Evolutionary conservation across 2,329 filamentous ascomycete genomes (phyloP).

Genomic region (Ceratocystis lukuohia): DNA sequence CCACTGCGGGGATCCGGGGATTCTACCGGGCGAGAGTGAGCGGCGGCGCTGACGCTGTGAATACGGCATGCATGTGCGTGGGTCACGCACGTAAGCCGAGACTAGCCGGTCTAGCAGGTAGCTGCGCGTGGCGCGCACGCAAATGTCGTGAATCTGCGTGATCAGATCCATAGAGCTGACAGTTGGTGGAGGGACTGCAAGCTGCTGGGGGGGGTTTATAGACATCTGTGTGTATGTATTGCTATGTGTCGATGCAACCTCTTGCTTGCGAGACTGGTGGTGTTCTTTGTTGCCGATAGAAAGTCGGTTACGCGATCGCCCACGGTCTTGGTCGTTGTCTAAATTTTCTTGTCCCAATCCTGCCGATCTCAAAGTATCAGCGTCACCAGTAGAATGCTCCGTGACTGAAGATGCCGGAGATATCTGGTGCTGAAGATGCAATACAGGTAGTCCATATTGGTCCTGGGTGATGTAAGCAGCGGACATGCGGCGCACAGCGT

Average conservation of each 20-base stretch:
- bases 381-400: not conserved
- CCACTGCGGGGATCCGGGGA: not conserved
- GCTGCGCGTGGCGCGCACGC: conserved; percentile 22
- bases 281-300: not conserved
- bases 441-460: not conserved
- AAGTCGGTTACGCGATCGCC: not conserved
- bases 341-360: not conserved
- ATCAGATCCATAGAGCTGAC: conserved; percentile 10
- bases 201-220: not conserved
- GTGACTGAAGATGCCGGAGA: not conserved
- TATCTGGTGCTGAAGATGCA: conserved; percentile 6
- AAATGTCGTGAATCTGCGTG: conserved; percentile 21
- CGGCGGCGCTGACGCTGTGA: conserved; percentile 3
- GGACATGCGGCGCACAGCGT: conserved; percentile 5
- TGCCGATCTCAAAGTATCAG: not conserved
- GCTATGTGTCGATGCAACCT: not conserved
- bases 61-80: conserved; percentile 11
- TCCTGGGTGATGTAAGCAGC: conserved; percentile 11
- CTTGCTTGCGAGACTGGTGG: not conserved
- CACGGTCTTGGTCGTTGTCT: not conserved
- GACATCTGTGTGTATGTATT: not conserved
- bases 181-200: not conserved
- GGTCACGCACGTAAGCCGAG: conserved; percentile 21
- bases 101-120: conserved; percentile 21
- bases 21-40: conserved; percentile 6